Evolutionary conservation across 306 rosid species (phyloP), one percentile per base, ranked within the genome.

Genomic region (Sicyos edulis): DNA sequence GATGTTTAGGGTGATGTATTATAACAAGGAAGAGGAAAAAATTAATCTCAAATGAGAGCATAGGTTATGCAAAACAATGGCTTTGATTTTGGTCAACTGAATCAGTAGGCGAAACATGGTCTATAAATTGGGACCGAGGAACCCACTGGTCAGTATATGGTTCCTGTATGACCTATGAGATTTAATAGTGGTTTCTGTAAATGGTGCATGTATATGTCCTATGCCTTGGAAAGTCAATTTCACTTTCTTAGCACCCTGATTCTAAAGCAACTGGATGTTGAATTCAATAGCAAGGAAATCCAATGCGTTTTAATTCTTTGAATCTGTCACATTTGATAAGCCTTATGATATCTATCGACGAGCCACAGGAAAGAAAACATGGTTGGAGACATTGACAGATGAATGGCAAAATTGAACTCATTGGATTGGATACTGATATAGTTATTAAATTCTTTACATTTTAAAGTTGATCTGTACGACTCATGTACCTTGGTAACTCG

Each of bases 361-460:
- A 40, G 13, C 70, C 16, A 17, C 1, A 3, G 5, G 14, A n/a
- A 32, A 34, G n/a, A 58, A 58, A 10, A 22, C 5, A n/a, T 37
- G 50, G 22, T 9, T 7, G 50, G 15, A 7, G 34, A 47, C 11
- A 67, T 7, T 1, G 24, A 13, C 17, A 49, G 40, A 47, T 47
- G 57, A 24, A 22, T 22, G 34, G 10, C 55, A 68, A 68, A 68
- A 68, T 49, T 68, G 34, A 49, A 49, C 57, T 68, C 57, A 47
- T 22, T 68, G 56, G 40, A 67, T 67, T 68, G n/a, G 20, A 49
- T 22, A 22, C 57, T 68, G 57, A 10, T 45, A 45, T 65, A 0
- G 34, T 65, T 66, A 66, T 21, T 45, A 13, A 45, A 22, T 44
- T 44, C 34, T 20, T 66, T 19, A 45, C 56, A 68, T 12, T 67